These are phyloP conservation scores for Diaporthe caulivora DNA, from an alignment of 2,329 filamentous ascomycete genomes.

Conservation along the genomic window DNA sequence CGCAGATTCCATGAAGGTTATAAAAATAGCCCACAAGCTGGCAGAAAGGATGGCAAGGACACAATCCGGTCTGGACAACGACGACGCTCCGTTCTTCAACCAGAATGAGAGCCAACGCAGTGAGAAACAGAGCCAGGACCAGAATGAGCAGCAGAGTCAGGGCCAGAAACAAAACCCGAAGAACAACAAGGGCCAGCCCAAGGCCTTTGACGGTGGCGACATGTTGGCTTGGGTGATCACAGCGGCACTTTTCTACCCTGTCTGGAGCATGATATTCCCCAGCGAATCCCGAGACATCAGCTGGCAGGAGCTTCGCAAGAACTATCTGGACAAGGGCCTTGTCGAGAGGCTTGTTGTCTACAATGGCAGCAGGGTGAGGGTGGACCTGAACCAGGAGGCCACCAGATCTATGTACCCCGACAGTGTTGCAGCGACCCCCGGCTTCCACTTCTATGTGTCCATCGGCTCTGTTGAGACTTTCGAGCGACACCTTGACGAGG, in stretches of 20 bases:
- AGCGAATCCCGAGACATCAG: conserved; percentile 80
- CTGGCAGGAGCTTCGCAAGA: conserved; percentile 95
- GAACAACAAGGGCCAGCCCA: conserved; percentile 38
- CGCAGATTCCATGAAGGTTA: conserved; percentile 69
- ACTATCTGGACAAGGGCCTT: conserved; percentile 94
- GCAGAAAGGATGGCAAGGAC: conserved; percentile 55
- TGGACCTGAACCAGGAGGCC: conserved; percentile 83
- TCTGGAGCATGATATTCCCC: conserved; percentile 57
- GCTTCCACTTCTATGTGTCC: conserved; percentile 91
- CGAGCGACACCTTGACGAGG: conserved; percentile 87
- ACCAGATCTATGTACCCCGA: conserved; percentile 81
- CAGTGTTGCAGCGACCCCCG: conserved; percentile 74
- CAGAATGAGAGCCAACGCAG: conserved; percentile 45
- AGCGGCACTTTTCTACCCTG: conserved; percentile 58
- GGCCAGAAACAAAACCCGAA: conserved; percentile 44
- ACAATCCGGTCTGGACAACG: conserved; percentile 42
- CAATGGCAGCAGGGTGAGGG: conserved; percentile 74
- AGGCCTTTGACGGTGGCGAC: conserved; percentile 54
- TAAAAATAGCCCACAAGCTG: conserved; percentile 67
- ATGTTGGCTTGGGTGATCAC: conserved; percentile 64
- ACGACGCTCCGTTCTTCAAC: conserved; percentile 43
- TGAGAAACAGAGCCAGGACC: conserved; percentile 37
- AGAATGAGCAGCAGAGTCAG: conserved; percentile 38
- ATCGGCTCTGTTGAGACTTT: conserved; percentile 96
- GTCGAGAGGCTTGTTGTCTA: conserved; percentile 93